phyloP scores from a whole-genome alignment of 495 filamentous ascomycete genomes.

The Penicillium egyptiacum region DNA sequence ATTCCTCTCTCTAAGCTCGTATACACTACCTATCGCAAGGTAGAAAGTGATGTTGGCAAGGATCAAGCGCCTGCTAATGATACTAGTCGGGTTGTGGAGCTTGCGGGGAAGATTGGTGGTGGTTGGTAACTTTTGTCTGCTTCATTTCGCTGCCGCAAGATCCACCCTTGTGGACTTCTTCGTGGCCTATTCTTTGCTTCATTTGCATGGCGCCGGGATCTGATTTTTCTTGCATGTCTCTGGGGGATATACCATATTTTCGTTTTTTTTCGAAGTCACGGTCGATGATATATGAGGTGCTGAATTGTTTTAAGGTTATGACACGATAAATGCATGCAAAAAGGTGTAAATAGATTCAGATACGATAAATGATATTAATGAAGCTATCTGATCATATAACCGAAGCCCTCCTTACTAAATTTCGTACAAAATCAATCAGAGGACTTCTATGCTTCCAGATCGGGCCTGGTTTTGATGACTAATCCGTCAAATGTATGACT shows the following conservation, averaged over 20 bases:
- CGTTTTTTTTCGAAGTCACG: conserved; percentile 4
- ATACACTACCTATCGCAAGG: conserved; percentile 84
- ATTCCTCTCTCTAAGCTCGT: conserved; percentile 70
- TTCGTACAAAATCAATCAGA: not conserved
- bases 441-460: not conserved
- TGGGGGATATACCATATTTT: conserved; percentile 22
- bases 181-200: not conserved
- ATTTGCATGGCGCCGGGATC: conserved; percentile 25
- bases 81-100: conserved; percentile 80
- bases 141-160: not conserved
- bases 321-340: not conserved
- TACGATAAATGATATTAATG: not conserved
- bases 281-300: not conserved
- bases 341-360: not conserved
- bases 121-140: conserved; percentile 67
- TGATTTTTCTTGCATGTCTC: conserved; percentile 20
- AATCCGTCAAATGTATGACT: not conserved
- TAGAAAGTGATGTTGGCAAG: conserved; percentile 94
- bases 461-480: not conserved
- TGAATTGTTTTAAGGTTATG: not conserved
- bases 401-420: not conserved
- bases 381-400: not conserved
- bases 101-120: conserved; percentile 90
- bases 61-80: conserved; percentile 52
- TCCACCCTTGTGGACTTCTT: not conserved